A percentile compares a stretch with the other conserved stretches of the same genome.
Conservation (phyloP, 73 alveolate species). For the Paramecium pentaurelia region DNA sequence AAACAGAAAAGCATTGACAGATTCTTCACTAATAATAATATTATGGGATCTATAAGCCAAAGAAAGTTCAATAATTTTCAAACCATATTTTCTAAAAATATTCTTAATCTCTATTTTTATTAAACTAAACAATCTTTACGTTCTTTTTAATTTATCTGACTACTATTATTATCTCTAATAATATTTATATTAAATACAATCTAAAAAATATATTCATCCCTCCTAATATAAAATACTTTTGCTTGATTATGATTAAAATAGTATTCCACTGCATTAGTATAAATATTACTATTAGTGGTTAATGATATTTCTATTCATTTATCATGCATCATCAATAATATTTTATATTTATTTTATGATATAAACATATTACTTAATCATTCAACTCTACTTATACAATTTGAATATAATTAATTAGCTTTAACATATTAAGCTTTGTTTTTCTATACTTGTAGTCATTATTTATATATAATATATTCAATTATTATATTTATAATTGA, state of each 20-base stretch:
- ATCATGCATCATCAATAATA: too few species aligned
- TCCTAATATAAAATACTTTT: not conserved
- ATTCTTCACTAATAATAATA: not conserved
- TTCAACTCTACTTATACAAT: too few species aligned
- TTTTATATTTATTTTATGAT: too few species aligned
- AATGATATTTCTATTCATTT: too few species aligned
- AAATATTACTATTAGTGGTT: too few species aligned
- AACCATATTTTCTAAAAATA: not conserved
- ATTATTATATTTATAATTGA: too few species aligned
- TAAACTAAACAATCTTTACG: not conserved
- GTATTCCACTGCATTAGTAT: too few species aligned
- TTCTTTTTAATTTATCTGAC: not conserved
- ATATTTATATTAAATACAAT: not conserved
- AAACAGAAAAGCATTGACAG: not conserved
- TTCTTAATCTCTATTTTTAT: not conserved
- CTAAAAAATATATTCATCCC: slow-evolving; percentile 30
- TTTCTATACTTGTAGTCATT: too few species aligned
- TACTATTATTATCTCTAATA: not conserved
- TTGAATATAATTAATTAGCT: too few species aligned
- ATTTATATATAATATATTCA: too few species aligned
- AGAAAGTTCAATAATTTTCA: not conserved
- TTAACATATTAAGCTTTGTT: too few species aligned
- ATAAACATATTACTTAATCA: too few species aligned
- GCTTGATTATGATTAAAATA: not conserved
- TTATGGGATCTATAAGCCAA: not conserved